phyloP scores from a whole-genome alignment of 2,329 filamentous ascomycete genomes.

The Trichophyton simii region DNA sequence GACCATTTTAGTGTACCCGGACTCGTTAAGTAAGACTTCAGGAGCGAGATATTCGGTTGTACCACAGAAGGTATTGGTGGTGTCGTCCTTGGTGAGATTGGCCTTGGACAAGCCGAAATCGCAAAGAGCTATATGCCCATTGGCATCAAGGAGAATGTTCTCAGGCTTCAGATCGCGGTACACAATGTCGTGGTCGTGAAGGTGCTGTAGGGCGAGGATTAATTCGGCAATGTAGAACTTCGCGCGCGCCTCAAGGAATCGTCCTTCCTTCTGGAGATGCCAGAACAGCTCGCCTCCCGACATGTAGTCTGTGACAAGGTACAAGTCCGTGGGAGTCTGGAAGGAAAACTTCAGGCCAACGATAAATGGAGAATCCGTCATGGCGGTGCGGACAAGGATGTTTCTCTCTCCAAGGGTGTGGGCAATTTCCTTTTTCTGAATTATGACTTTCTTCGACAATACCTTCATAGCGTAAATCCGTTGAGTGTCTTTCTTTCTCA shows the following conservation, averaged over 20 bases:
- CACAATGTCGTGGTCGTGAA: slow-evolving; percentile 94
- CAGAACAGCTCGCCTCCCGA: slow-evolving; percentile 96
- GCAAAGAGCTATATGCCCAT: slow-evolving; percentile 93
- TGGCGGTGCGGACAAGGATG: slow-evolving; percentile 90
- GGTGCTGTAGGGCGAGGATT: slow-evolving; percentile 84
- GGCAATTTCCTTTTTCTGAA: slow-evolving; percentile 98
- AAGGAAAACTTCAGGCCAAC: slow-evolving; percentile 98
- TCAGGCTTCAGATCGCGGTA: slow-evolving; percentile 96
- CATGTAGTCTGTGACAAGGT: slow-evolving; percentile 99
- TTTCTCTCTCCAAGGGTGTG: slow-evolving; percentile 96
- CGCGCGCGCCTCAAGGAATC: slow-evolving; percentile 84
- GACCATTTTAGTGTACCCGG: slow-evolving; percentile 98
- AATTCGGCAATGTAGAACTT: slow-evolving; percentile 99
- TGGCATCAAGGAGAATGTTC: slow-evolving; percentile 92
- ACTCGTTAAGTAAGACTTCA: slow-evolving; percentile 87
- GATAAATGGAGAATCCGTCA: slow-evolving; percentile 91
- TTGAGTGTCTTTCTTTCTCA: slow-evolving; percentile 89
- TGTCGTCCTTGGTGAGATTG: slow-evolving; percentile 91
- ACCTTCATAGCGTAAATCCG: slow-evolving; percentile 99
- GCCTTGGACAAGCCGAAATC: slow-evolving; percentile 97
- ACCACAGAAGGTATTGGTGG: slow-evolving; percentile 96
- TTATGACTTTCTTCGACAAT: slow-evolving; percentile 97
- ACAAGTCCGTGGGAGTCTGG: slow-evolving; percentile 90
- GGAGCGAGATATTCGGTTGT: slow-evolving; percentile 96
- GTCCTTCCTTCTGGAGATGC: slow-evolving; percentile 94